A percentile compares a stretch with the other conserved stretches of the same genome.
Conservation (phyloP, 2,329 filamentous ascomycete genomes). For the Xenoacremonium recifei region DNA sequence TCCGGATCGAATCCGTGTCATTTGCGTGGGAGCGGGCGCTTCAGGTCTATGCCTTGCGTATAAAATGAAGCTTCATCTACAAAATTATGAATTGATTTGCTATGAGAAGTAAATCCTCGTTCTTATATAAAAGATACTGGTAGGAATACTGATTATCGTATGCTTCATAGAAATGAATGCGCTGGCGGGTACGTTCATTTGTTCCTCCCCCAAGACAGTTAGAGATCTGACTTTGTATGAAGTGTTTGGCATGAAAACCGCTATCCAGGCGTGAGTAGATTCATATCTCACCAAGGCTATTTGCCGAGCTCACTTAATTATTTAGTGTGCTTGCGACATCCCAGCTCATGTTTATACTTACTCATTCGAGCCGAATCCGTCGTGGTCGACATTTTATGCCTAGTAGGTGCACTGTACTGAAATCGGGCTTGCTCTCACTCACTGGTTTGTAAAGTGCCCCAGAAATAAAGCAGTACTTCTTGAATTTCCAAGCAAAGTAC, state of each 20-base stretch:
- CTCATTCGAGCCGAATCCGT: neutral
- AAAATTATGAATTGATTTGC: neutral
- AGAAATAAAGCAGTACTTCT: neutral
- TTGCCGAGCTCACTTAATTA: too few relatives aligned
- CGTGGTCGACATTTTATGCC: neutral
- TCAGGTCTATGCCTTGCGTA: neutral
- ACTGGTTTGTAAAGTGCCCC: neutral
- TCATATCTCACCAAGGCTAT: too few relatives aligned
- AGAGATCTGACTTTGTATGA: neutral
- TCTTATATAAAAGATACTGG: too few relatives aligned
- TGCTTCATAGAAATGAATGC: neutral
- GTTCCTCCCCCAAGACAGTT: neutral
- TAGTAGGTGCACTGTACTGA: neutral
- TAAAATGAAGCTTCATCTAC: neutral
- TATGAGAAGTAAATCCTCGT: neutral
- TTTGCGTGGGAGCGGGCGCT: neutral
- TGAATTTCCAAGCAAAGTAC: neutral
- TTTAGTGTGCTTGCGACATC: neutral
- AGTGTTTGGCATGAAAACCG: neutral
- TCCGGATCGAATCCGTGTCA: neutral
- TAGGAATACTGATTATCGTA: too few relatives aligned
- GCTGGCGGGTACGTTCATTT: neutral
- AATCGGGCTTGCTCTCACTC: neutral
- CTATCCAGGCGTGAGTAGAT: neutral
- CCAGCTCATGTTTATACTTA: neutral